Base-by-base conservation (phyloP, 1,284 basidiomycete genomes). In the Quambalaria eucalypti region DNA sequence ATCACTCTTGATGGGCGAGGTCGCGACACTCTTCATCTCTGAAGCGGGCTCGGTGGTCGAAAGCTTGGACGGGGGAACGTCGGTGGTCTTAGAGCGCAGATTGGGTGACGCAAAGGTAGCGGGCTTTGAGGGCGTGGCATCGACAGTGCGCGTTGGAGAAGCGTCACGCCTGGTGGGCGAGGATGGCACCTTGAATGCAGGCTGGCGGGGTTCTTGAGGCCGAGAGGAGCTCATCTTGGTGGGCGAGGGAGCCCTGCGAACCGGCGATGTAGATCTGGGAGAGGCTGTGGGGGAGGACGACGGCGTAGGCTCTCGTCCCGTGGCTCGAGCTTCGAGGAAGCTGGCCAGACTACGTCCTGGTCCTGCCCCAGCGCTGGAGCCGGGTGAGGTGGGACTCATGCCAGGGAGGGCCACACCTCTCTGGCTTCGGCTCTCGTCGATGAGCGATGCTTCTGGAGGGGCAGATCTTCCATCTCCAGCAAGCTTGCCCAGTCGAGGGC, bases 401-500 rank as follows among this genome's bases (percentile, higher is more conserved):
- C 68, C 68, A 28, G 66, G 66, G 3, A 70, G 51, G 7, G 56
- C 55, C n/a, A 60, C 55, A 28, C 62, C 59, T 10, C n/a, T 31
- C 7, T 28, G 50, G 28, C 28, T 51, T 21, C 56, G 54, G 28
- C 46, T 60, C 25, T 66, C 60, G 50, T 71, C 65, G 26, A 68
- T 65, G 21, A 68, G 52, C 6, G 56, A 56, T 10, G 66, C 69
- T 54, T 73, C 68, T 2, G 67, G 65, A 29, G 66, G 60, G 7
- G 69, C 63, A 29, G 61, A 66, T 49, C 68, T 62, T 26, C 71
- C 73, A 36, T 73, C 70, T 28, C 69, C 71, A 25, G 57, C 50
- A 1, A 74, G 59, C 51, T 71, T 69, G 19, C 71, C 71, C 6
- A 75, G 62, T 16, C 71, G 63, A 2, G 73, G 68, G 26, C 69